phyloP scores from a whole-genome alignment of 805 yeast genomes.

The Candida chilensis region DNA sequence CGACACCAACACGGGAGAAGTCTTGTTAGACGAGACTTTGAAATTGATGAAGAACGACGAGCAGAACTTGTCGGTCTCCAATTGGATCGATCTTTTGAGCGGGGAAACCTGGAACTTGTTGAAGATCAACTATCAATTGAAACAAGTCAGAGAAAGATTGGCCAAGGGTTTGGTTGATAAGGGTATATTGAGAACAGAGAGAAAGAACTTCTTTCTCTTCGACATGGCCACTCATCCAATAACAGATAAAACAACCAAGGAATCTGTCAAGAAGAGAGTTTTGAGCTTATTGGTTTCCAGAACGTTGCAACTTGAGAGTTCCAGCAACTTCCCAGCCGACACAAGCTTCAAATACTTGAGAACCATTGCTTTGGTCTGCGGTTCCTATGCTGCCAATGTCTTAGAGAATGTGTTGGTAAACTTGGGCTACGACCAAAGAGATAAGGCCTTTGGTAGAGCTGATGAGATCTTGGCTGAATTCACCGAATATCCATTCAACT shows the following conservation, averaged over 20 bases:
- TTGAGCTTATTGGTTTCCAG: constrained; percentile 63
- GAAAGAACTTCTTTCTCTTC: constrained; percentile 86
- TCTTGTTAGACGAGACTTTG: constrained; percentile 85
- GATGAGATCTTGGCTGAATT: constrained; percentile 81
- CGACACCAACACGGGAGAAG: constrained; percentile 87
- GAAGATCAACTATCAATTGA: constrained; percentile 90
- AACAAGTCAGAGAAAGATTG: constrained; percentile 93
- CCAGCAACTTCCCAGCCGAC: constrained; percentile 59
- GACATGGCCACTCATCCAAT: constrained; percentile 99
- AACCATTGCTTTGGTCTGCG: constrained; percentile 74
- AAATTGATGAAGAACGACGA: constrained; percentile 83
- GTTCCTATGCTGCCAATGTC: constrained; percentile 93
- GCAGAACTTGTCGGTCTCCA: constrained; percentile 65
- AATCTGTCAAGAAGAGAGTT: constrained; percentile 66
- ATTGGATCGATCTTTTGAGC: constrained; percentile 89
- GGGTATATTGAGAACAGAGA: constrained; percentile 91
- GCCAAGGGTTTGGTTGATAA: constrained; percentile 97
- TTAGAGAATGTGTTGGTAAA: constrained; percentile 78
- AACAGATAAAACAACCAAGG: constrained; percentile 79
- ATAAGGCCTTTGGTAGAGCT: constrained; percentile 88
- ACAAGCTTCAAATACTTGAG: constrained; percentile 67
- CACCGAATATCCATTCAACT: constrained; percentile 76
- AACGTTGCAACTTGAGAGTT: constrained; percentile 42
- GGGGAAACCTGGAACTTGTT: constrained; percentile 97
- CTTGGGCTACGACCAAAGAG: constrained; percentile 80